phyloP scores from a whole-genome alignment of 768 basidiomycete species.

The Tricholoma furcatifolium region DNA sequence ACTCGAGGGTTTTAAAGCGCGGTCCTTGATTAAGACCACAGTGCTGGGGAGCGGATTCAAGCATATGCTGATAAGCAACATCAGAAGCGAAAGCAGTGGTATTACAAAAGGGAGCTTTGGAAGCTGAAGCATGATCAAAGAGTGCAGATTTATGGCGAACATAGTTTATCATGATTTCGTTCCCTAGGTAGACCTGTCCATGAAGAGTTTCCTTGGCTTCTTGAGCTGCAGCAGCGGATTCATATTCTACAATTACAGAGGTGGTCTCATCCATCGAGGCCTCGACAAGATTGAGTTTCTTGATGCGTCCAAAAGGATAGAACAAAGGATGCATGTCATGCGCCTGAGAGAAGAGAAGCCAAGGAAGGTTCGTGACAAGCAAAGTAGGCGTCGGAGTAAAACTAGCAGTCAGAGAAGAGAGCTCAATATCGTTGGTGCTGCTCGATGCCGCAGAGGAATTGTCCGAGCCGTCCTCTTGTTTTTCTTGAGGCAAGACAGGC shows the following conservation, averaged over 20 bases:
- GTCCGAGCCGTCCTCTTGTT: constrained; percentile 24
- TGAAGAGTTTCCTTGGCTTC: constrained; percentile 65
- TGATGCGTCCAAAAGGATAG: constrained; percentile 68
- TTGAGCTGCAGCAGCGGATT: constrained; percentile 48
- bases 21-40: constrained; percentile 10
- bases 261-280: constrained; percentile 38
- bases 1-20: constrained; percentile 11
- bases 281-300: constrained; percentile 55
- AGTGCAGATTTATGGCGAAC: constrained; percentile 25
- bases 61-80: constrained; percentile 18
- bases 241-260: constrained; percentile 66
- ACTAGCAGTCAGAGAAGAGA: constrained; percentile 30
- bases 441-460: constrained; percentile 34
- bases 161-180: constrained; percentile 34
- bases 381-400: constrained; percentile 47
- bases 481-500: constrained; percentile 17
- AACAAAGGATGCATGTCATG: constrained; percentile 73
- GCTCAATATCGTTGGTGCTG: constrained; percentile 28
- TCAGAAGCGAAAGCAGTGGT: constrained; percentile 15
- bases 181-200: constrained; percentile 60
- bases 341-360: constrained; percentile 62
- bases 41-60: constrained; percentile 10
- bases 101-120: constrained; percentile 10
- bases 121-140: constrained; percentile 18
- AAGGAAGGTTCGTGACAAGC: constrained; percentile 65